Evolutionary conservation across 31 red algal genomes (phyloP), one percentile per base, ranked within the genome.

Genomic region (Endocladia muricata): DNA sequence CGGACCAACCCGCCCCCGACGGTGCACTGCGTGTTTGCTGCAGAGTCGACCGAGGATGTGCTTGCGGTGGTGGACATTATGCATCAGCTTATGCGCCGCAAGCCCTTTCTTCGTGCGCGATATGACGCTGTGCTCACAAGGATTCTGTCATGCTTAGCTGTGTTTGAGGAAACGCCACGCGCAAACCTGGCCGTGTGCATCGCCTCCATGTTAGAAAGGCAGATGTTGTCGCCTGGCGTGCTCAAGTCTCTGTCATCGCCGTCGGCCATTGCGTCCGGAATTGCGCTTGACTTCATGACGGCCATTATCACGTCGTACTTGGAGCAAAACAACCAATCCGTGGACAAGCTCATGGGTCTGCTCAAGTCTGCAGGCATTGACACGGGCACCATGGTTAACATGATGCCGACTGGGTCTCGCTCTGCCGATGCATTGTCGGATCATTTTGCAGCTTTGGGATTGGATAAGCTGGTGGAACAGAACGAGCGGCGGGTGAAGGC

Each of bases 381-480:
- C 41, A 86, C 77, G 2, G 90, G 79, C 38, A 83, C 82, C 15
- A 87, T 93, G 90, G 83, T 93, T 2, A 85, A 86, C 52, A 77
- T 93, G 82, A 86, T 93, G 82, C 90, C 90, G 9, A 55, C 74
- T 1, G 79, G 75, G 35, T 76, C 67, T 34, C 74, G 90, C 22
- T 86, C 82, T 2, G 78, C 82, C 3, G 90, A 93, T 38, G 90
- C 74, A 0, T 74, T 93, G 21, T 87, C 82, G 8, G 76, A 83
- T 33, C 77, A 93, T 47, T 88, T 93, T 43, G 58, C 41, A 19
- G 48, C 17, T 23, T 77, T 87, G 0, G 90, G 90, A 9, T 66
- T 93, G 38, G 76, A 85, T 47, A 86, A 93, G 82, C 82, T 93
- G 17, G 90, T 93, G 23, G 82, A 93, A 34, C 82, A 93, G 76